These are phyloP conservation scores for Chrysosporium queenslandicum DNA, from an alignment of 2,329 filamentous ascomycete species.

Conservation along the genomic window DNA sequence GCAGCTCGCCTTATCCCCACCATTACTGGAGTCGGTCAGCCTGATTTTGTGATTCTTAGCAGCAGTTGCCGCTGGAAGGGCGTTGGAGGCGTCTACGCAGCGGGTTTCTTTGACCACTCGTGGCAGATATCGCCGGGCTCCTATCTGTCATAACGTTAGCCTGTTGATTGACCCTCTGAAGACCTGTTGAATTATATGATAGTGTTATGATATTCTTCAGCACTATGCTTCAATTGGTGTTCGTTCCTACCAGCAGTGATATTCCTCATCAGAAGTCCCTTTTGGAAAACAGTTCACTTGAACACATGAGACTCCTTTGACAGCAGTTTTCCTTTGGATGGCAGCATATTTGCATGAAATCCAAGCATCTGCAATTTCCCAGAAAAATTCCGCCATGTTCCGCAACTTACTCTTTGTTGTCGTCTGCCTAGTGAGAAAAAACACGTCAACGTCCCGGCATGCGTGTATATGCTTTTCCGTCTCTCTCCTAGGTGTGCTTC, in stretches of 20 bases:
- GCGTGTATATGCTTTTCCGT: not conserved
- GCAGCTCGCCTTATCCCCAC: conserved; percentile 47
- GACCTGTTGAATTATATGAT: not conserved
- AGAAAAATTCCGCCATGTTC: not conserved
- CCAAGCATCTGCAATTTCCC: not conserved
- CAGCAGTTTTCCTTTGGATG: too few relatives aligned
- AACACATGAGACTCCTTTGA: too few relatives aligned
- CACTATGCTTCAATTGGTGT: too few relatives aligned
- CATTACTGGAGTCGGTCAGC: conserved; percentile 48
- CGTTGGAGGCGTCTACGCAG: conserved; percentile 42
- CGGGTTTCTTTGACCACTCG: conserved; percentile 47
- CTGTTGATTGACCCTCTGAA: too few relatives aligned
- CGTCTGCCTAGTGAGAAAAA: not conserved
- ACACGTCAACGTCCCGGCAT: conserved; percentile 1
- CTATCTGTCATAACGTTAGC: conserved; percentile 31
- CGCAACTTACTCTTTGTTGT: not conserved
- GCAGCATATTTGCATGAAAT: too few relatives aligned
- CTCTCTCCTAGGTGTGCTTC: not conserved
- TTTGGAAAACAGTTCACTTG: too few relatives aligned
- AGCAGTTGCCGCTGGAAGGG: conserved; percentile 42
- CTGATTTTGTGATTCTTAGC: conserved; percentile 47
- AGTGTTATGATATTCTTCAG: too few relatives aligned
- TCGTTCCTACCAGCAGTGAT: too few relatives aligned
- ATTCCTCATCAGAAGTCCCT: too few relatives aligned
- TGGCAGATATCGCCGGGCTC: conserved; percentile 45